Percentiles rank a stretch among this genome's conserved stretches.
These are phyloP conservation scores for Tagetes erecta DNA, from an alignment of 129 eudicot genomes.

Conservation along the genomic window DNA sequence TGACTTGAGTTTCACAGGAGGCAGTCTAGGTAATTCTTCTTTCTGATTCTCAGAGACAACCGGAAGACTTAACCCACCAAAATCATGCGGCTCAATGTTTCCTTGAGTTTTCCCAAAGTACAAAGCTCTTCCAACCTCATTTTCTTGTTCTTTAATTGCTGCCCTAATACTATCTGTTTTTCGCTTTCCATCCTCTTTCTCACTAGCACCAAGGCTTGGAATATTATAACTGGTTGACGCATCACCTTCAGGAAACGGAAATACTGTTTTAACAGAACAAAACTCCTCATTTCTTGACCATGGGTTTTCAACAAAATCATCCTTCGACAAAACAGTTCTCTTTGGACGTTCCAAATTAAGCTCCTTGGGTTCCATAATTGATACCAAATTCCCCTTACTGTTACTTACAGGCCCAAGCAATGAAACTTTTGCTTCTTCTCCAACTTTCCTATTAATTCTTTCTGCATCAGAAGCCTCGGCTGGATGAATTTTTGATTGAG, in stretches of 20 bases:
- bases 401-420: constrained; percentile 51
- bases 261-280: constrained; percentile 72
- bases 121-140: constrained; percentile 78
- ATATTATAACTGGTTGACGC: constrained; percentile 49
- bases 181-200: constrained; percentile 48
- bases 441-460: constrained; percentile 34
- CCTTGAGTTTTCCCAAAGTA: constrained; percentile 63
- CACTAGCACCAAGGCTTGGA: constrained; percentile 35
- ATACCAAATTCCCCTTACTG: constrained; percentile 38
- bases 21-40: constrained; percentile 83
- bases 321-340: constrained; percentile 35
- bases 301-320: constrained; percentile 45
- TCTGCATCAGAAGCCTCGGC: constrained; percentile 35
- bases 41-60: constrained; percentile 54
- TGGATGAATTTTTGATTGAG: constrained; percentile 39
- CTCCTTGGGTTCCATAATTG: constrained; percentile 46
- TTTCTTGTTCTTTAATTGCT: constrained; percentile 77
- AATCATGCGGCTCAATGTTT: constrained; percentile 39
- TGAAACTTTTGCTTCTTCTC: constrained; percentile 40
- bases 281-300: constrained; percentile 56
- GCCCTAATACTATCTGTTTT: constrained; percentile 57
- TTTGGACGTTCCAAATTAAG: constrained; percentile 33
- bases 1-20: constrained; percentile 89
- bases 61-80: constrained; percentile 48
- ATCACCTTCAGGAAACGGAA: constrained; percentile 59